phyloP scores from a whole-genome alignment of 176 grass and related monocot genomes.

The Alopecurus myosuroides region DNA sequence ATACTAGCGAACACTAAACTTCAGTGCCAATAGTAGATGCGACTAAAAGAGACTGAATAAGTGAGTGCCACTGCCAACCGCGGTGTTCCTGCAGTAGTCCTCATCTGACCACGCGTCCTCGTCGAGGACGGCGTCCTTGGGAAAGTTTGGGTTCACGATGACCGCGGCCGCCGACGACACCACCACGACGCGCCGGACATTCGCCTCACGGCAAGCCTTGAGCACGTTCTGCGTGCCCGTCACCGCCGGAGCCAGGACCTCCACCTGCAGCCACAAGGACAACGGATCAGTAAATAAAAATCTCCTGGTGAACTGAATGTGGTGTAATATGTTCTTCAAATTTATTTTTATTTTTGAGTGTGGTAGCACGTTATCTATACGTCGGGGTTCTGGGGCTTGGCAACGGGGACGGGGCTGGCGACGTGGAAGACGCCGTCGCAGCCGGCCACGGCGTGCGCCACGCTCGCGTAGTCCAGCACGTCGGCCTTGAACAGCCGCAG shows the following conservation, averaged over 20 bases:
- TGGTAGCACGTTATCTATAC: background rate
- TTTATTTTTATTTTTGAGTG: too few species aligned
- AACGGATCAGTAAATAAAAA: too few species aligned
- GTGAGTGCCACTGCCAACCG: conserved; percentile 34
- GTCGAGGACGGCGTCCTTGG: conserved; percentile 40
- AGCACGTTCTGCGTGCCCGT: conserved; percentile 60
- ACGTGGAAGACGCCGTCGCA: conserved; percentile 75
- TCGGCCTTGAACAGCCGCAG: conserved; percentile 63
- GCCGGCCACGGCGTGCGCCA: conserved; percentile 47
- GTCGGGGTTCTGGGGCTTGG: conserved; percentile 48
- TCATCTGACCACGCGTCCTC: conserved; percentile 67
- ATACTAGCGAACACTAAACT: too few species aligned
- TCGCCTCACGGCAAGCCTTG: conserved; percentile 34
- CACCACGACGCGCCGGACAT: conserved; percentile 55
- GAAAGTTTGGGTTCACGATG: conserved; percentile 36
- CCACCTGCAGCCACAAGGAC: conserved; percentile 37
- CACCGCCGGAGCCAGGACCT: conserved; percentile 57
- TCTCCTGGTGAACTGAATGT: background rate
- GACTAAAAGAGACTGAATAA: background rate
- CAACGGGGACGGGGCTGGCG: conserved; percentile 53
- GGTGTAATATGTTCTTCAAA: background rate
- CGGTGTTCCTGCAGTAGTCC: conserved; percentile 38
- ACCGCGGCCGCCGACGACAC: conserved; percentile 58
- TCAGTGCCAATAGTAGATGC: too few species aligned
- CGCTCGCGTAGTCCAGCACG: conserved; percentile 39